Evolutionary conservation across 352 stramenopile species (phyloP).

Genomic region (Peronospora destructor): DNA sequence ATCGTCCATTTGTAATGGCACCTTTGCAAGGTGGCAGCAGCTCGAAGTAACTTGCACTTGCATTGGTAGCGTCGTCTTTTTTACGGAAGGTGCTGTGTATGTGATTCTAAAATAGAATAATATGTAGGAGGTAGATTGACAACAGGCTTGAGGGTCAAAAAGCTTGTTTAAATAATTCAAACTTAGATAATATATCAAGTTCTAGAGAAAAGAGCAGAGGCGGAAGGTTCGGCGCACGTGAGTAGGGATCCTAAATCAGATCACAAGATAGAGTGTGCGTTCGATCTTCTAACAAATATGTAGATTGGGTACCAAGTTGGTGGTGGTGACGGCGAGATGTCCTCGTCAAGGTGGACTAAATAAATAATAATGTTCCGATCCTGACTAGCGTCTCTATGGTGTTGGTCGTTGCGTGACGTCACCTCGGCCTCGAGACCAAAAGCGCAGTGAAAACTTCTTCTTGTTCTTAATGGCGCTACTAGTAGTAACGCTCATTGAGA

Average conservation of each 20-base stretch:
- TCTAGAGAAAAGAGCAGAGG: not conserved
- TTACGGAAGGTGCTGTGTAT: not conserved
- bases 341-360: slow-evolving; percentile 22
- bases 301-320: not conserved
- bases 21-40: not conserved
- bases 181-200: not conserved
- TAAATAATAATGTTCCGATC: slow-evolving; percentile 33
- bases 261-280: not conserved
- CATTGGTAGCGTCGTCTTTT: not conserved
- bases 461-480: slow-evolving; percentile 50
- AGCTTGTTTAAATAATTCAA: not conserved
- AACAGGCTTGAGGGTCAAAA: no score
- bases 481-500: slow-evolving; percentile 54
- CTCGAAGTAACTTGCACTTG: slow-evolving; percentile 2
- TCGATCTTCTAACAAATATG: no score
- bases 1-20: slow-evolving; percentile 22
- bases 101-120: not conserved
- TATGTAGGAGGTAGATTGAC: not conserved
- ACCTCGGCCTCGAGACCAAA: slow-evolving; percentile 38
- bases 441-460: slow-evolving; percentile 64
- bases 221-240: slow-evolving; percentile 6
- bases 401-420: slow-evolving; percentile 14
- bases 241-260: slow-evolving; percentile 7
- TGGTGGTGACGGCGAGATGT: slow-evolving; percentile 7
- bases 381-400: slow-evolving; percentile 13